Percentiles rank a stretch among this genome's conserved stretches.
Evolutionary conservation across 1,139 yeast species (phyloP).

Genomic region (Geotrichum bryndzae): DNA sequence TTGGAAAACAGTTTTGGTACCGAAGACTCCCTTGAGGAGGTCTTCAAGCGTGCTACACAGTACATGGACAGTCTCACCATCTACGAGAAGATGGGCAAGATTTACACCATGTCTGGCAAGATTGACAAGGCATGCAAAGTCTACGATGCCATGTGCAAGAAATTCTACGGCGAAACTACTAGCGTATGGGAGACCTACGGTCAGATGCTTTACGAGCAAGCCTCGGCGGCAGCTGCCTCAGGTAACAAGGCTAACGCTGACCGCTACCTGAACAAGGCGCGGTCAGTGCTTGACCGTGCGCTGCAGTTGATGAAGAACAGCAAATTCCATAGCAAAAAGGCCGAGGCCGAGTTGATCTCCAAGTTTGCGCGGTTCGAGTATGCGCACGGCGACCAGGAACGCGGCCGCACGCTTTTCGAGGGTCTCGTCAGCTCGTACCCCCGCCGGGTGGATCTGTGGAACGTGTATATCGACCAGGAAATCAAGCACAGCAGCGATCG

Average conservation of each 20-base stretch:
- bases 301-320: slow-evolving; percentile 10
- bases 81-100: slow-evolving; percentile 73
- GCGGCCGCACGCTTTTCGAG: slow-evolving; percentile 90
- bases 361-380: slow-evolving; percentile 89
- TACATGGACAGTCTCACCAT: slow-evolving; percentile 82
- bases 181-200: slow-evolving; percentile 78
- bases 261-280: slow-evolving; percentile 9
- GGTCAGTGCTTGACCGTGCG: slow-evolving; percentile 14
- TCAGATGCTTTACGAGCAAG: slow-evolving; percentile 57
- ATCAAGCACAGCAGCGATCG: slow-evolving; percentile 57
- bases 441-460: slow-evolving; percentile 90
- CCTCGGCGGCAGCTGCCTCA: slow-evolving; percentile 15
- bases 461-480: slow-evolving; percentile 89
- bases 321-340: slow-evolving; percentile 8
- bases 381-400: slow-evolving; percentile 81
- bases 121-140: slow-evolving; percentile 61
- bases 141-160: slow-evolving; percentile 65
- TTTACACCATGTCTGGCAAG: slow-evolving; percentile 62
- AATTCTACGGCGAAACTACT: slow-evolving; percentile 59
- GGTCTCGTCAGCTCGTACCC: slow-evolving; percentile 88
- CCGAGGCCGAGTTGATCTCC: slow-evolving; percentile 38
- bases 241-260: slow-evolving; percentile 2
- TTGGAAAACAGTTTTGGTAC: slow-evolving; percentile 92
- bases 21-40: slow-evolving; percentile 70
- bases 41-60: slow-evolving; percentile 78